Evolutionary conservation across 1,139 yeast genomes (phyloP), one percentile per base, ranked within the genome.

Genomic region (Candida gigantensis): DNA sequence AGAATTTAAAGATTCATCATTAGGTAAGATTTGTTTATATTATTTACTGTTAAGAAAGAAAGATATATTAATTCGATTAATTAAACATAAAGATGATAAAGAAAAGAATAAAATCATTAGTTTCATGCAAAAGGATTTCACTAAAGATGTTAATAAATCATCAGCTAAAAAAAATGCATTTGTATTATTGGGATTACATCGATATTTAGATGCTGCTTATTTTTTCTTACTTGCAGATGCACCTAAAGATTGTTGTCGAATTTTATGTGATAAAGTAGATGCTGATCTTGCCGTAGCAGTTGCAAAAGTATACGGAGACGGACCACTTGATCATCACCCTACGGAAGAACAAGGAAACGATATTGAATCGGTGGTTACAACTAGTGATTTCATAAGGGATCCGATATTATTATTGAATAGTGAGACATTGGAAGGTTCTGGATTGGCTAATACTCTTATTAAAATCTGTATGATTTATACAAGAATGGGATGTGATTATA

Each of bases 131-230:
- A 84, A 90, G 53, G 94, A 94, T 55, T 92, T 90, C 53, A 64
- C 63, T 1, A 76, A 79, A 38, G 70, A 74, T 8, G 67, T 96
- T 34, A 90, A 97, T 96, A 74, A 69, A 47, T 74, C 87, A 0
- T 96, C 97, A 0, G 97, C 98, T 0, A 62, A 79, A 52, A 92
- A 92, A 53, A 92, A 92, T 61, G 98, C 98, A 0, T 92, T 79
- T 66, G 97, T 89, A 0, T 64, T 92, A 29, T 60, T 92, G 44
- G 89, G 97, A 39, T 87, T 88, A 52, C 98, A 89, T 56, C 67
- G 97, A 29, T 87, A 75, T 52, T 62, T 77, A 53, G 95, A 90
- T 58, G 95, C 97, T 0, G 97, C 97, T 0, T 81, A 84, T 23
- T 90, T 92, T 56, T 92, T 92, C 59, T 61, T 92, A 25, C 68